Conservation (phyloP, 495 filamentous ascomycete genomes). For the Parathielavia hyrcaniae region DNA sequence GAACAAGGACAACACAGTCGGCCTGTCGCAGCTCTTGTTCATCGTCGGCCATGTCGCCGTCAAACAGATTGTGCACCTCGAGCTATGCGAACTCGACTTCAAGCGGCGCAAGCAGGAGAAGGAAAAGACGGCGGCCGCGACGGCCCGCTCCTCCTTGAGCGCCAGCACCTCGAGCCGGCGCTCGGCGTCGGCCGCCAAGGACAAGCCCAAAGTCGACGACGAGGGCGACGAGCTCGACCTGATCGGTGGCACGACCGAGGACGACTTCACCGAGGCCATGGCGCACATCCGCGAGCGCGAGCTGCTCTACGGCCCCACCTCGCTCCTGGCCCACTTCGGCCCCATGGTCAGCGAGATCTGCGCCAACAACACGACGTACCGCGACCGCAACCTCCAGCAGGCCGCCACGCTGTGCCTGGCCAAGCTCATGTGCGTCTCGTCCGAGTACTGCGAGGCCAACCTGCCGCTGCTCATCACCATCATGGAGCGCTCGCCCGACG, state of each 20-base stretch:
- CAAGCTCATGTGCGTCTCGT: conserved; percentile 94
- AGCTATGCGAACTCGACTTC: conserved; percentile 93
- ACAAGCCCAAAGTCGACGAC: conserved; percentile 42
- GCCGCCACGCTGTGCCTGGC: conserved; percentile 94
- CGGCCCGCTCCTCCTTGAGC: conserved; percentile 24
- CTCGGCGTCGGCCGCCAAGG: conserved; percentile 20
- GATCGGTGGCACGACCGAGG: conserved; percentile 94
- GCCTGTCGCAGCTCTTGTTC: conserved; percentile 86
- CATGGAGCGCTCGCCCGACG: conserved; percentile 84
- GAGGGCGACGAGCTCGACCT: conserved; percentile 84
- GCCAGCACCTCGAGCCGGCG: conserved; percentile 32
- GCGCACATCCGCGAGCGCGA: conserved; percentile 90
- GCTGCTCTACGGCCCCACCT: conserved; percentile 79
- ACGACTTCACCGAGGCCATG: conserved; percentile 97
- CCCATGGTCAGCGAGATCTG: conserved; percentile 89
- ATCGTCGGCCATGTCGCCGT: conserved; percentile 94
- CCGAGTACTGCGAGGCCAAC: conserved; percentile 92
- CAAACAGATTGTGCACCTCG: conserved; percentile 99
- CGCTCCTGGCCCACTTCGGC: conserved; percentile 81
- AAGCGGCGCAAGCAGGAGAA: conserved; percentile 93
- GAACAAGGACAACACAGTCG: conserved; percentile 59
- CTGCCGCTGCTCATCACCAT: conserved; percentile 94
- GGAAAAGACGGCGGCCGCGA: conserved; percentile 60
- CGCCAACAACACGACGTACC: conserved; percentile 84
- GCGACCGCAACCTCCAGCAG: conserved; percentile 79